Evolutionary conservation across 768 basidiomycete species (phyloP).

Genomic region (Russula brevipes): DNA sequence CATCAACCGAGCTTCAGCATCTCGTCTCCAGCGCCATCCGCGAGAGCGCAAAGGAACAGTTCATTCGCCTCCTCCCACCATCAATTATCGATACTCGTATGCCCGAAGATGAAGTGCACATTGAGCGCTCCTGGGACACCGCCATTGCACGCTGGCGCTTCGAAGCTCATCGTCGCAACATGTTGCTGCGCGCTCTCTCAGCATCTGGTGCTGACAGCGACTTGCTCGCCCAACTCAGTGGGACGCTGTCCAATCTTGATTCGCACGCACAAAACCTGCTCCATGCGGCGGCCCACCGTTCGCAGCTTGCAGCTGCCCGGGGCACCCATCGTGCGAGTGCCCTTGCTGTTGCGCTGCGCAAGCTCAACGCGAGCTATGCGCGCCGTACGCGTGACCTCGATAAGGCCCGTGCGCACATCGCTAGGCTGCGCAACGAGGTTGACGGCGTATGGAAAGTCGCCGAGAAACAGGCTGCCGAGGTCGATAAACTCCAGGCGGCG

Average conservation of each 20-base stretch:
- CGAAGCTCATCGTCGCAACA: slow-evolving; percentile 22
- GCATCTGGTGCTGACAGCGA: slow-evolving; percentile 21
- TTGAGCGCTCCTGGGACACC: slow-evolving; percentile 16
- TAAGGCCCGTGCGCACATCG: slow-evolving; percentile 43
- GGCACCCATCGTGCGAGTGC: slow-evolving; percentile 73
- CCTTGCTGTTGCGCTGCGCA: slow-evolving; percentile 68
- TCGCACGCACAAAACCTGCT: slow-evolving; percentile 44
- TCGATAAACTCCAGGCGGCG: slow-evolving; percentile 54
- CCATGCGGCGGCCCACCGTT: slow-evolving; percentile 54
- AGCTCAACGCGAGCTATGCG: slow-evolving; percentile 71
- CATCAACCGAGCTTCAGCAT: slow-evolving; percentile 23
- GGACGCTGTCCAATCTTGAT: slow-evolving; percentile 18
- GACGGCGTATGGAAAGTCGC: slow-evolving; percentile 80
- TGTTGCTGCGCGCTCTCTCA: slow-evolving; percentile 22
- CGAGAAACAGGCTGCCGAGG: slow-evolving; percentile 63
- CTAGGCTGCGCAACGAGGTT: slow-evolving; percentile 60
- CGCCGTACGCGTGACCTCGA: slow-evolving; percentile 56
- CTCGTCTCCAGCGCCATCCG: slow-evolving; percentile 26
- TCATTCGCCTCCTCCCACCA: slow-evolving; percentile 25
- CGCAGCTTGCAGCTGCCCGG: slow-evolving; percentile 54
- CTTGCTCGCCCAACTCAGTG: slow-evolving; percentile 20
- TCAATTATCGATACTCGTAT: slow-evolving; percentile 5
- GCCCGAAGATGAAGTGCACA: slow-evolving; percentile 6
- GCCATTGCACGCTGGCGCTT: slow-evolving; percentile 23
- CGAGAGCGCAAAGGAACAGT: slow-evolving; percentile 24